phyloP scores from a whole-genome alignment of 2,329 filamentous ascomycete species.

The Cryphonectria naterciae region DNA sequence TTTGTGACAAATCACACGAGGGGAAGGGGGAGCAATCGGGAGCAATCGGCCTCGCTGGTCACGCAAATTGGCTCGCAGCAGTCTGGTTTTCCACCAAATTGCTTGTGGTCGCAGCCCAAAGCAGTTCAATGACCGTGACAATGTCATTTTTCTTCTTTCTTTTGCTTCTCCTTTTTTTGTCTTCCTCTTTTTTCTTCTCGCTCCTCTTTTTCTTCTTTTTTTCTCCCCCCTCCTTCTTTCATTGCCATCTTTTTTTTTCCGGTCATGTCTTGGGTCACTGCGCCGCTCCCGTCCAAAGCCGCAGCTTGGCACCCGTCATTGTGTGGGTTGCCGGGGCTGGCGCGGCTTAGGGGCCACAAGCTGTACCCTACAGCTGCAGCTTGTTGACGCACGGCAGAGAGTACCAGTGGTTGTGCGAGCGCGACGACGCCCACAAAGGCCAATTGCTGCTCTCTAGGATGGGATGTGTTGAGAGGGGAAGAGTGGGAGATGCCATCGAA shows the following conservation, averaged over 20 bases:
- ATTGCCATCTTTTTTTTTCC: not conserved
- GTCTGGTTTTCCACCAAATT: not conserved
- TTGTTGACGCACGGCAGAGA: not conserved
- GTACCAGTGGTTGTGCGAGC: not conserved
- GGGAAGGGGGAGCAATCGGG: accelerated
- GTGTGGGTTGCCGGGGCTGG: conserved; percentile 13
- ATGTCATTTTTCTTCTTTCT: not conserved
- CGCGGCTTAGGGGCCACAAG: not conserved
- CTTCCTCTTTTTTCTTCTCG: not conserved
- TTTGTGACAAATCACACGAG: not conserved
- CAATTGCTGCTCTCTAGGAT: not conserved
- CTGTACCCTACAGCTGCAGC: conserved; percentile 3
- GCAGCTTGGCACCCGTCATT: conserved; percentile 29
- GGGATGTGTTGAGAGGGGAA: not conserved
- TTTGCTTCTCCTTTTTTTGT: not conserved
- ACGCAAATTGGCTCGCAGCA: not conserved
- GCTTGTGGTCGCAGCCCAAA: not conserved
- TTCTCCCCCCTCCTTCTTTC: not conserved
- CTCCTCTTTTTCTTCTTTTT: not conserved
- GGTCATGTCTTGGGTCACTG: not conserved
- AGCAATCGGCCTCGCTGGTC: conserved; percentile 10
- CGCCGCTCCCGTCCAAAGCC: conserved; percentile 5
- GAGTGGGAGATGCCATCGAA: not conserved
- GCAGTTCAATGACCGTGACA: not conserved
- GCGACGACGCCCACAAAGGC: not conserved